phyloP scores from a whole-genome alignment of 2,329 filamentous ascomycete species.

The Diaporthe helianthi region DNA sequence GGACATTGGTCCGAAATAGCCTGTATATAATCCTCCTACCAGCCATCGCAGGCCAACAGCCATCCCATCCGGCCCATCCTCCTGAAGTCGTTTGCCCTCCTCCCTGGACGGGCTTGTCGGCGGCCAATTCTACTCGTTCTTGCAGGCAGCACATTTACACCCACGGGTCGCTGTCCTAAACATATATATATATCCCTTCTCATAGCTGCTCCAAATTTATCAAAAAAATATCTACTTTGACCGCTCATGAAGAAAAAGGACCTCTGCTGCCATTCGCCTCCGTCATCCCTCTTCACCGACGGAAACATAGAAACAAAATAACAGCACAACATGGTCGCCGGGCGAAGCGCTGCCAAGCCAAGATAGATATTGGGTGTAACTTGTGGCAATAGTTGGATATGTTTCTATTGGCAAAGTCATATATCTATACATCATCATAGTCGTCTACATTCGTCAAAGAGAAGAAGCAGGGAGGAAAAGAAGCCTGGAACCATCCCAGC shows the following conservation, averaged over 20 bases:
- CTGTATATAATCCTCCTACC: conserved; percentile 8
- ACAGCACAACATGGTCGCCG: background rate
- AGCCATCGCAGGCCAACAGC: background rate
- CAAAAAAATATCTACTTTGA: too few species aligned
- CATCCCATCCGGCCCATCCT: background rate
- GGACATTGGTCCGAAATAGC: background rate
- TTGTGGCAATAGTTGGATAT: background rate
- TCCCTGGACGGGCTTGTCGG: background rate
- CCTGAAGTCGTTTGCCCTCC: background rate
- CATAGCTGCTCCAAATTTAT: background rate
- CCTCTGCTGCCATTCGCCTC: background rate
- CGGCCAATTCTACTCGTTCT: background rate
- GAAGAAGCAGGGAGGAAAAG: background rate
- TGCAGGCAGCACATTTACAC: background rate
- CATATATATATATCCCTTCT: background rate
- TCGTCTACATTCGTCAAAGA: conserved; percentile 22
- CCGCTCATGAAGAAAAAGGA: background rate
- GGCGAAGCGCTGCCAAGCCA: background rate
- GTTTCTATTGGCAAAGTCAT: conserved; percentile 8
- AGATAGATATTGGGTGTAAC: too few species aligned
- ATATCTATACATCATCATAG: conserved; percentile 25
- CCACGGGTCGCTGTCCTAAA: background rate
- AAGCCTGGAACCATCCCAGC: background rate
- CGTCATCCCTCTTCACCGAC: background rate
- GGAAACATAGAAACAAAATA: background rate